Percentiles rank a stretch among this genome's conserved stretches.
Conservation (phyloP, 352 stramenopile genomes). For the Phytophthora pistaciae region DNA sequence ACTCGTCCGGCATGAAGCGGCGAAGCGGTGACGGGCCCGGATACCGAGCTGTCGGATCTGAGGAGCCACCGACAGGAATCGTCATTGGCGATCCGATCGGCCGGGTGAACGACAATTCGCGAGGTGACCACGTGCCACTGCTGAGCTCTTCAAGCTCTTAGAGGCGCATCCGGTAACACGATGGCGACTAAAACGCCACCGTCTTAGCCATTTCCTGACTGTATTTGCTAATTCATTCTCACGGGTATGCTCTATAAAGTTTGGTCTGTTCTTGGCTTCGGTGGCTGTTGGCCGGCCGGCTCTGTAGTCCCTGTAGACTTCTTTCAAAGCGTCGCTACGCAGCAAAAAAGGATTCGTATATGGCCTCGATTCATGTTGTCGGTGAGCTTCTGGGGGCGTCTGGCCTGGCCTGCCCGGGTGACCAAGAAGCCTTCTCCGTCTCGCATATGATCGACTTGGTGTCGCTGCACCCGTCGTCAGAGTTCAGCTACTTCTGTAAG, state of each 20-base stretch:
- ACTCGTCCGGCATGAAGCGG: constrained; percentile 24
- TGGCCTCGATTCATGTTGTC: constrained; percentile 54
- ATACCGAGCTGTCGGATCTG: constrained; percentile 30
- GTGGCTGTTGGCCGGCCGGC: constrained; percentile 3
- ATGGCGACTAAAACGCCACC: neutral
- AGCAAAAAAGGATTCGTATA: constrained; percentile 21
- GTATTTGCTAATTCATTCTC: constrained; percentile 19
- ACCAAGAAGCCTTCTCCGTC: constrained; percentile 28
- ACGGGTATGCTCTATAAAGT: neutral
- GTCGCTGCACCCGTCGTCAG: constrained; percentile 45
- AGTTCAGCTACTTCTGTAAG: constrained; percentile 59
- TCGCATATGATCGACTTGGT: constrained; percentile 49
- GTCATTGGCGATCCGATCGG: constrained; percentile 25
- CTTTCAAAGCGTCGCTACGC: constrained; percentile 35
- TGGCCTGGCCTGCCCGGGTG: constrained; percentile 25
- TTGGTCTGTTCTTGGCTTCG: constrained; percentile 1
- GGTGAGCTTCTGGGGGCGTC: constrained; percentile 62
- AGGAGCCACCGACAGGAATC: constrained; percentile 23
- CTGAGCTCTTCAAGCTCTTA: constrained; percentile 39
- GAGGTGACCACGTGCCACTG: constrained; percentile 43
- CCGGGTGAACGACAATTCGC: constrained; percentile 30
- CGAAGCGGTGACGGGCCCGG: constrained; percentile 23
- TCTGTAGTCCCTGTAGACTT: too few relatives aligned
- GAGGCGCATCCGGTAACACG: neutral
- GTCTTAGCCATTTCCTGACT: neutral